These are phyloP conservation scores for Picea mariana DNA, from an alignment of 83 land plant genomes.

Conservation along the genomic window DNA sequence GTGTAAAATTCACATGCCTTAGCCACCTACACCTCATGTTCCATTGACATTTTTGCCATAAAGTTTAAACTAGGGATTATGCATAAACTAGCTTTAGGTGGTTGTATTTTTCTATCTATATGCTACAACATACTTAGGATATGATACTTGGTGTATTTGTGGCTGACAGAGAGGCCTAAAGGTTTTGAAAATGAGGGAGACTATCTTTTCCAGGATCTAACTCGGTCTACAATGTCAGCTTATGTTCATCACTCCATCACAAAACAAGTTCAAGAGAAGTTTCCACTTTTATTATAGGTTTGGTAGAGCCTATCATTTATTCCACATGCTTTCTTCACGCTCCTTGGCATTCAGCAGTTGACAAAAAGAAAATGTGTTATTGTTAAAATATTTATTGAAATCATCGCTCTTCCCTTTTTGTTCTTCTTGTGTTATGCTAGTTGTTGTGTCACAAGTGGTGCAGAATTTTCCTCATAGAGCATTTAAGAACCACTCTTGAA, in stretches of 20 bases:
- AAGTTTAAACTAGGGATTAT: not conserved
- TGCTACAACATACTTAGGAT: not conserved
- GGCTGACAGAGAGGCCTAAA: not conserved
- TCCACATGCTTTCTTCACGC: conserved; percentile 22
- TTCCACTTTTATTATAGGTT: conserved; percentile 13
- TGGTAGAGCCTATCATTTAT: conserved; percentile 42
- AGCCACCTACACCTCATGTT: not conserved
- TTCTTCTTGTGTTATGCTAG: conserved; percentile 29
- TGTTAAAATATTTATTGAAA: conserved; percentile 14
- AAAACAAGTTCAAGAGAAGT: conserved; percentile 13
- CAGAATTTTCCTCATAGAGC: not conserved
- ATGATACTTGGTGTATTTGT: not conserved
- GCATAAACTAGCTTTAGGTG: not conserved
- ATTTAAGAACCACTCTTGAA: conserved; percentile 43
- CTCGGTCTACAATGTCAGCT: conserved; percentile 3
- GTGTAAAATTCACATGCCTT: not conserved
- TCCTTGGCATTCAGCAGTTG: conserved; percentile 17
- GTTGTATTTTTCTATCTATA: not conserved
- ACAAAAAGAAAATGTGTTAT: conserved; percentile 1
- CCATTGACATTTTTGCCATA: not conserved
- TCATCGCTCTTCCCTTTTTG: conserved; percentile 21
- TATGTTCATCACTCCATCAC: not conserved
- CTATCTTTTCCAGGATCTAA: not conserved
- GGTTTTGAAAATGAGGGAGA: not conserved
- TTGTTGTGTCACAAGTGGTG: conserved; percentile 20